Evolutionary conservation across 495 filamentous ascomycete genomes (phyloP).

Genomic region (Antarctomyces pellizariae): DNA sequence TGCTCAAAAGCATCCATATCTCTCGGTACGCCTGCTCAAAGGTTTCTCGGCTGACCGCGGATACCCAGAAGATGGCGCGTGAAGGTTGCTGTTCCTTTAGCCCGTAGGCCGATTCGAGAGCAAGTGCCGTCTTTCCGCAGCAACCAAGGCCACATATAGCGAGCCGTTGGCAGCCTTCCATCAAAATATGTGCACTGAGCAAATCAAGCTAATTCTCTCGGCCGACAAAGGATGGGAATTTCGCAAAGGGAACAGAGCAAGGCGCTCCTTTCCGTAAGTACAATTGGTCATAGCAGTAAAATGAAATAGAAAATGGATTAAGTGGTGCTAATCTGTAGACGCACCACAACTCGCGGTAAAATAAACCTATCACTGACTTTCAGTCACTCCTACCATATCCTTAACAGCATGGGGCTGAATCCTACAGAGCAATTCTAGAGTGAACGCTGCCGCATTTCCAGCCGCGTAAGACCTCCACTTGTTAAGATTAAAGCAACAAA

Average conservation of each 20-base stretch:
- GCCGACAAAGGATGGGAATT: conserved; percentile 14
- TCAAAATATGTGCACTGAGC: conserved; percentile 5
- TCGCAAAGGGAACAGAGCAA: conserved; percentile 10
- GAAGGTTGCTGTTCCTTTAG: conserved; percentile 13
- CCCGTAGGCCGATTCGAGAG: conserved; percentile 16
- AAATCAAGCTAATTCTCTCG: conserved; percentile 9
- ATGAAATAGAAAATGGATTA: no score
- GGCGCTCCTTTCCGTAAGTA: no score
- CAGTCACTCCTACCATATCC: no score
- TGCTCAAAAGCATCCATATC: conserved; percentile 13
- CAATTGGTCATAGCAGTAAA: no score
- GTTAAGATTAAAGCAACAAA: no score
- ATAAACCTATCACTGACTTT: no score
- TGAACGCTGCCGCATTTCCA: conserved; percentile 13
- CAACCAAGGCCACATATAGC: conserved; percentile 16
- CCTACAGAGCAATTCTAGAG: conserved; percentile 10
- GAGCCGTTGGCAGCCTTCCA: no score
- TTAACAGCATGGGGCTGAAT: no score
- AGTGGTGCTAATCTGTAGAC: no score
- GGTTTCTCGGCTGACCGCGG: conserved; percentile 15
- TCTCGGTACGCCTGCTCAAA: conserved; percentile 21
- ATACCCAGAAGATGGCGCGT: conserved; percentile 26
- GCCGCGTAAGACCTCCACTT: conserved; percentile 16
- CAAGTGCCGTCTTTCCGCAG: conserved; percentile 18
- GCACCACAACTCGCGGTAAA: no score